A percentile compares a stretch with the other conserved stretches of the same genome.
Evolutionary conservation across 2,329 filamentous ascomycete genomes (phyloP).

Genomic region (Coniochaeta pulveracea): DNA sequence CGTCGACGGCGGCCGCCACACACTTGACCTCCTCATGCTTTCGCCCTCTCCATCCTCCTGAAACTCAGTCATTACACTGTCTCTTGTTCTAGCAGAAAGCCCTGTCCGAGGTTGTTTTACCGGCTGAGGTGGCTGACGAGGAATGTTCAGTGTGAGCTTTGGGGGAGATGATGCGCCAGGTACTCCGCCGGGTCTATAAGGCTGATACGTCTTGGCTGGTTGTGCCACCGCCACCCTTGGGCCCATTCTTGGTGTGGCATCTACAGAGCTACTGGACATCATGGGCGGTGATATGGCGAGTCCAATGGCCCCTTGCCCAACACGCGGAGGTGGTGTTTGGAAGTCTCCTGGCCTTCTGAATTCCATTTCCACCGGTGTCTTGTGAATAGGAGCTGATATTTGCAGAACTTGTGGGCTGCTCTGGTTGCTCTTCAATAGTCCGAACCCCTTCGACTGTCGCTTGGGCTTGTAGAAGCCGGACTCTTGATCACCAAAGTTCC

Average conservation of each 20-base stretch:
- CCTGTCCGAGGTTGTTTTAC: constrained; percentile 5
- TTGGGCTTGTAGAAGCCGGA: constrained; percentile 23
- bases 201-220: constrained; percentile 8
- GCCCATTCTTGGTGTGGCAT: constrained; percentile 9
- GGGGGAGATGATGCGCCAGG: constrained; percentile 22
- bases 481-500: constrained; percentile 20
- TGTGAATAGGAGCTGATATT: constrained; percentile 29
- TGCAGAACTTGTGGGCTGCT: constrained; percentile 16
- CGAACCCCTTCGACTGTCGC: constrained; percentile 23
- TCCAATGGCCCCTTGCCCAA: constrained; percentile 26
- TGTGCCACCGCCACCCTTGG: constrained; percentile 10
- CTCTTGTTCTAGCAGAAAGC: constrained; percentile 14
- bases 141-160: constrained; percentile 27
- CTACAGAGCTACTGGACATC: neutral
- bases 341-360: constrained; percentile 11
- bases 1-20: constrained; percentile 38
- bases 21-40: constrained; percentile 23
- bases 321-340: constrained; percentile 17
- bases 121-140: constrained; percentile 6
- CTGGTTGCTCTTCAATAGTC: constrained; percentile 9
- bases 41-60: constrained; percentile 34
- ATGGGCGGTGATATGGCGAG: constrained; percentile 12
- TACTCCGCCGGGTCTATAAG: constrained; percentile 9
- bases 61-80: constrained; percentile 39
- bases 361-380: constrained; percentile 13